These are phyloP conservation scores for Ophiostoma sp. DNA, from an alignment of 2,329 filamentous ascomycete species.

Conservation along the genomic window DNA sequence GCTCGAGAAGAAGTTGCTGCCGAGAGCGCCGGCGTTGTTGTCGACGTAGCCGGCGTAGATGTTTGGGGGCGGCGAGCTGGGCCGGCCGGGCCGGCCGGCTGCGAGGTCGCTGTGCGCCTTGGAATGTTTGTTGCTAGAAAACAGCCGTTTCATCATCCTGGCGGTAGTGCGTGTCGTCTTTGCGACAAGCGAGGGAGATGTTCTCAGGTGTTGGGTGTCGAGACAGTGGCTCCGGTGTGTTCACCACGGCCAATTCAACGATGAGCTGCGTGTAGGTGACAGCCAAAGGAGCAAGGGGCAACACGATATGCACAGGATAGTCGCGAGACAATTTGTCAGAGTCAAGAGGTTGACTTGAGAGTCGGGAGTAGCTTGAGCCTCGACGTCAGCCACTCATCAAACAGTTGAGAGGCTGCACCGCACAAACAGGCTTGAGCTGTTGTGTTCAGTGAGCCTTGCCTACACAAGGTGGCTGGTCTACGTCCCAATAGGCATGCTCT, in stretches of 20 bases:
- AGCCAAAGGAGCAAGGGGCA: background rate
- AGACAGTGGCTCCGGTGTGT: too few species aligned
- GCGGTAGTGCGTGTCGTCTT: background rate
- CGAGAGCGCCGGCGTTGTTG: background rate
- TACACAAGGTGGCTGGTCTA: background rate
- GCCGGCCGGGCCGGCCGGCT: background rate
- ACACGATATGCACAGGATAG: background rate
- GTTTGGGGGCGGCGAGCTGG: conserved; percentile 20
- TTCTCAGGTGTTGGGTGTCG: too few species aligned
- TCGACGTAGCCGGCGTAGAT: conserved; percentile 18
- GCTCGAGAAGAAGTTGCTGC: background rate
- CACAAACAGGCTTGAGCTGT: background rate
- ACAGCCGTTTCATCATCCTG: background rate
- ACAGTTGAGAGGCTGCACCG: background rate
- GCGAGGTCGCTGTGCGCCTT: background rate
- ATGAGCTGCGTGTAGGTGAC: background rate
- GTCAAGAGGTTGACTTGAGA: background rate
- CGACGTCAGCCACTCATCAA: background rate
- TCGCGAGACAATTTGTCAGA: background rate
- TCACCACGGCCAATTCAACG: background rate
- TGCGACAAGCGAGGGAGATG: too few species aligned
- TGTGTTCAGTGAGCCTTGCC: background rate
- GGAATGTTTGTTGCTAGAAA: background rate
- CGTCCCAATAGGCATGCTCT: background rate
- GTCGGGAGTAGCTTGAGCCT: background rate